Percentiles rank a stretch among this genome's conserved stretches.
Conservation (phyloP, 768 basidiomycete species). For the Trametes meyenii region DNA sequence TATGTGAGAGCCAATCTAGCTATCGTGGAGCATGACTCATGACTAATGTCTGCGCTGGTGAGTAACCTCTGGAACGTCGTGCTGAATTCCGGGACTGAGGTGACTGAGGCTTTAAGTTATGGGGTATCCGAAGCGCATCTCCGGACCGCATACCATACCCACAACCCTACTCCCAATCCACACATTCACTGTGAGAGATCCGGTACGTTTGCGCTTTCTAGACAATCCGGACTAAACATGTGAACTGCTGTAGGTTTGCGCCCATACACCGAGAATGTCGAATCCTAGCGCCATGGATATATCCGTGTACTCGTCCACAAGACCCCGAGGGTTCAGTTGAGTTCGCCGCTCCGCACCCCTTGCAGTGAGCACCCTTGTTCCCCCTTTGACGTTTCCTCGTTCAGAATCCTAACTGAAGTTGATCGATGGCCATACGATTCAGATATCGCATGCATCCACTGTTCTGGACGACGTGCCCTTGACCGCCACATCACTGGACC, state of each 20-base stretch:
- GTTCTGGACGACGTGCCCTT: background rate
- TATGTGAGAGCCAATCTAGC: conserved; percentile 7
- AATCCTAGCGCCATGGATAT: background rate
- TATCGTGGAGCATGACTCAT: background rate
- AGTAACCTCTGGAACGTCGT: conserved; percentile 5
- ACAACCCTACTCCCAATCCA: conserved; percentile 12
- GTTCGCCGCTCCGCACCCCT: background rate
- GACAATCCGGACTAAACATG: conserved; percentile 3
- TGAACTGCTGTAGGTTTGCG: conserved; percentile 7
- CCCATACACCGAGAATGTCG: conserved; percentile 4
- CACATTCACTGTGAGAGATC: conserved; percentile 16
- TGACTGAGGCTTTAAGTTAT: conserved; percentile 18
- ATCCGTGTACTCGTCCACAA: conserved; percentile 1
- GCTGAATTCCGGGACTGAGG: background rate
- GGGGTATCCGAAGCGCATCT: conserved; percentile 6
- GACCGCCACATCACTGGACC: background rate
- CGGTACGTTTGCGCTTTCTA: background rate
- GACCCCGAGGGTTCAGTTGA: background rate
- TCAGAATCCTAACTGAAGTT: no score
- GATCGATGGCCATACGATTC: no score
- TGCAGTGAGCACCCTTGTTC: no score
- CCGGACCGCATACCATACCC: conserved; percentile 12
- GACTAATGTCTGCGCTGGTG: conserved; percentile 2
- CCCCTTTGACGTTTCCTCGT: no score
- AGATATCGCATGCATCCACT: background rate